These are phyloP conservation scores for Diplodia seriata DNA, from an alignment of 2,329 filamentous ascomycete species.

Conservation along the genomic window DNA sequence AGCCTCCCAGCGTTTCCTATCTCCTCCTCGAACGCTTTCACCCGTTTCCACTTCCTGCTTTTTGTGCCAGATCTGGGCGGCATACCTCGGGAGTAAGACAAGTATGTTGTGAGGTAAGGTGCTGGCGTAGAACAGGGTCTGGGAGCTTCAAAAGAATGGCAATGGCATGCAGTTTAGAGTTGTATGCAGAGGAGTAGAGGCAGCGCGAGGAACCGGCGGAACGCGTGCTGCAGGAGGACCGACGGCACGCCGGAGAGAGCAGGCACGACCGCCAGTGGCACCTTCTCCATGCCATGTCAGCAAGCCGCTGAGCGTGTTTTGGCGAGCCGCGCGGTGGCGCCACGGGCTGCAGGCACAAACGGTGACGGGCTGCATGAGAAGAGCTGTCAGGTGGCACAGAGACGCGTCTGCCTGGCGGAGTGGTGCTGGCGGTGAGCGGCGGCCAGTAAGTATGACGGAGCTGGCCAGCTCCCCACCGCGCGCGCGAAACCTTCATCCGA, in stretches of 20 bases:
- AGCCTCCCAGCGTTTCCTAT: background rate
- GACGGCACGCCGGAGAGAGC: background rate
- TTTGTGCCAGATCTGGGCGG: background rate
- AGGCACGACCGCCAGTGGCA: background rate
- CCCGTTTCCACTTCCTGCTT: background rate
- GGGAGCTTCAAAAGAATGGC: background rate
- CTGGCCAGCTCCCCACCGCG: conserved; percentile 28
- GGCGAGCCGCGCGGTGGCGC: no score
- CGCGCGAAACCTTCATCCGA: conserved; percentile 31
- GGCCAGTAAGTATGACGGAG: conserved; percentile 14
- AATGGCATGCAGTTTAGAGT: background rate
- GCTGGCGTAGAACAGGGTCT: background rate
- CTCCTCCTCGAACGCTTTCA: background rate
- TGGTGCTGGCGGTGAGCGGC: conserved; percentile 17
- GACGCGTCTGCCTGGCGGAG: background rate
- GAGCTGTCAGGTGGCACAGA: conserved; percentile 12
- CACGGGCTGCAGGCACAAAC: background rate
- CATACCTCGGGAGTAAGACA: conserved; percentile 9
- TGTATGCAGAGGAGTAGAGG: background rate
- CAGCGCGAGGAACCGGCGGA: background rate
- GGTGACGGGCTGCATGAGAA: background rate
- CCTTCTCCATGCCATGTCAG: background rate
- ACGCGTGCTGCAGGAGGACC: background rate
- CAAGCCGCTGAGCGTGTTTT: no score
- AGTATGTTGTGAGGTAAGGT: background rate